Percentiles rank a stretch among this genome's conserved stretches.
These are phyloP conservation scores for Penicillium coprophilum DNA, from an alignment of 495 filamentous ascomycete species.

Conservation along the genomic window DNA sequence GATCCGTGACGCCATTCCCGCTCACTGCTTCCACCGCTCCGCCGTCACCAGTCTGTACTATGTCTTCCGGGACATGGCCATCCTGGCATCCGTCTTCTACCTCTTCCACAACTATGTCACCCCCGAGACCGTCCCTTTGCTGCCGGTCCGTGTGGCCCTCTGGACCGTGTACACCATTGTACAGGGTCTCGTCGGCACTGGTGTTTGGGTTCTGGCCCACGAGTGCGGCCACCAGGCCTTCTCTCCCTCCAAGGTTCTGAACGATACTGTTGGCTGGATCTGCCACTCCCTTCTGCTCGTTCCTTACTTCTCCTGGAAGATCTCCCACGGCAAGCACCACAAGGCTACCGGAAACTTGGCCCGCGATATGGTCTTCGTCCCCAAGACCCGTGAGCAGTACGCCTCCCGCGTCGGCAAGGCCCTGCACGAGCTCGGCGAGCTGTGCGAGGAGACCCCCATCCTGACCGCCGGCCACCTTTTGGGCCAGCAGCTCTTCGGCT, in stretches of 20 bases:
- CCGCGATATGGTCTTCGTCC: conserved; percentile 97
- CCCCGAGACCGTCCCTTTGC: conserved; percentile 58
- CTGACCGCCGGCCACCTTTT: conserved; percentile 69
- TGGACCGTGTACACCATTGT: conserved; percentile 65
- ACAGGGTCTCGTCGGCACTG: conserved; percentile 66
- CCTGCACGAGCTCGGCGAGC: conserved; percentile 76
- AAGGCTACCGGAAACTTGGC: conserved; percentile 94
- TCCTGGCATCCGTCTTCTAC: conserved; percentile 58
- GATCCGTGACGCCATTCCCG: conserved; percentile 61
- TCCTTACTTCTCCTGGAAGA: conserved; percentile 92
- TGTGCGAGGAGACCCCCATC: conserved; percentile 93
- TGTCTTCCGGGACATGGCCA: conserved; percentile 60
- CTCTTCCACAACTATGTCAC: conserved; percentile 66
- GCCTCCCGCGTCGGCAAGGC: conserved; percentile 67
- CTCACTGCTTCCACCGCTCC: conserved; percentile 67
- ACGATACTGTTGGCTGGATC: conserved; percentile 84
- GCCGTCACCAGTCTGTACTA: conserved; percentile 59
- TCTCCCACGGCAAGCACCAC: conserved; percentile 91
- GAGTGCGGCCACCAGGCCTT: conserved; percentile 79
- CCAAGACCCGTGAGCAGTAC: conserved; percentile 76
- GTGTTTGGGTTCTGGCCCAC: conserved; percentile 71
- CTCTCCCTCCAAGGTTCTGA: conserved; percentile 74
- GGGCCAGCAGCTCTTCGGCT: conserved; percentile 84
- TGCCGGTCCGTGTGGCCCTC: conserved; percentile 43
- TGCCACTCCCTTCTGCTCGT: conserved; percentile 80